Conservation (phyloP, 768 basidiomycete genomes). For the Trametes gibbosa region DNA sequence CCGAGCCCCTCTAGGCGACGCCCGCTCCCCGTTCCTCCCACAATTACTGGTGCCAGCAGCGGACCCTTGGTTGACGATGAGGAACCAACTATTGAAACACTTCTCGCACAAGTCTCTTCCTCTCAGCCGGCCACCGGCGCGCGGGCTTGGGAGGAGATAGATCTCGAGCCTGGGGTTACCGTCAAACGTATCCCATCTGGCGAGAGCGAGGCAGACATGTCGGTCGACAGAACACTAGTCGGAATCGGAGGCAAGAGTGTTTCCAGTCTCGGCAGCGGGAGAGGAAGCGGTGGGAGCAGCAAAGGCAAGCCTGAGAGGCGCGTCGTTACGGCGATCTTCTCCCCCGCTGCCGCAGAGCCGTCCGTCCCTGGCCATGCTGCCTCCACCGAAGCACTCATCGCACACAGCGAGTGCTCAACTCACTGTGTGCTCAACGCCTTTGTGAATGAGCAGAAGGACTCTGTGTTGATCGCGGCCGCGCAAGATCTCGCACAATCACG, state of each 20-base stretch:
- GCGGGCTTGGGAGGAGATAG: conserved; percentile 37
- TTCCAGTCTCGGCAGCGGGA: conserved; percentile 16
- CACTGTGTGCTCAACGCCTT: not conserved
- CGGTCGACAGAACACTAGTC: conserved; percentile 1
- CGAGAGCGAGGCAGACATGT: conserved; percentile 6
- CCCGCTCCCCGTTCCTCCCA: conserved; percentile 15
- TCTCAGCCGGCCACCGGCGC: conserved; percentile 27
- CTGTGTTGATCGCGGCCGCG: not conserved
- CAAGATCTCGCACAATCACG: conserved; percentile 7
- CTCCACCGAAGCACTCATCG: not conserved
- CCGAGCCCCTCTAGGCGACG: conserved; percentile 15
- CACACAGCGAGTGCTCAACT: not conserved
- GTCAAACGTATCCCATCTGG: conserved; percentile 29
- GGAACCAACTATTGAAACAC: conserved; percentile 33
- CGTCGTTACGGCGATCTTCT: conserved; percentile 33
- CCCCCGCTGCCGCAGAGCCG: not conserved
- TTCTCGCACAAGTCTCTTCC: conserved; percentile 24
- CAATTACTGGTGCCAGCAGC: conserved; percentile 1
- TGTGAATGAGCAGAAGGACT: not conserved
- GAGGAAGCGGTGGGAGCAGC: conserved; percentile 19
- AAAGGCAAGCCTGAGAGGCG: conserved; percentile 28
- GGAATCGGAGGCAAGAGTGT: conserved; percentile 15
- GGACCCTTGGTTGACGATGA: conserved; percentile 11
- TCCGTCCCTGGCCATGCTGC: not conserved
- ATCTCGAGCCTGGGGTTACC: conserved; percentile 31